Evolutionary conservation across 345 rosid genomes (phyloP), one percentile per base, ranked within the genome.

Genomic region (Pugionium dolabratum): DNA sequence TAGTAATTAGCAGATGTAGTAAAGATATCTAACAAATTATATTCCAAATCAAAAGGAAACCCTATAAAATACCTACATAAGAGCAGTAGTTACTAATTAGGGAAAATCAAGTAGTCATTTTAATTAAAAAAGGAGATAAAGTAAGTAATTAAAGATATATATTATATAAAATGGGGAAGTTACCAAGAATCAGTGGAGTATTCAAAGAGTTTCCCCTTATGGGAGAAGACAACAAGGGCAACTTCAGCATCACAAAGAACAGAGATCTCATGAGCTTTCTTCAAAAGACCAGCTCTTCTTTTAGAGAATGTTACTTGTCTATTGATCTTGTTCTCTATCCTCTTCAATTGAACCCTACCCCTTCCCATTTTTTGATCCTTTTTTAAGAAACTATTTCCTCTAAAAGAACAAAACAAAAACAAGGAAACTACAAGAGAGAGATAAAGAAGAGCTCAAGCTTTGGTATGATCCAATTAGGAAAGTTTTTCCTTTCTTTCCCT

Each of bases 261-360:
- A 18, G 18, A 18, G 86, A 87, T 83, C 85, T 87, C 93, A 74
- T 87, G 86, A 74, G 93, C 93, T 75, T 87, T 87, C 90, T 87
- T 87, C 82, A 83, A 35, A 74, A 87, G 76, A 5, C 95, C 95
- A 69, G 46, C 81, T 75, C 88, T 80, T 69, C 95, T 82, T 74
- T 87, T 87, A 5, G 95, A 85, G 71, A 87, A 87, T 25, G 94
- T 87, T 18, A 18, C 18, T 18, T 18, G 18, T 18, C 18, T 18
- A 18, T 18, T 18, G 18, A 18, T 18, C 18, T 84, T 86, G 83
- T 86, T 86, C 76, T 86, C 93, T 58, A 87, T 85, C 72, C 90
- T 81, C 88, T 82, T 87, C 84, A 87, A 33, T 79, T 87, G 90
- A 87, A 87, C 94, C 85, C 90, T 83, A 80, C 90, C 93, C 66